Percentiles rank a stretch among this genome's conserved stretches.
Evolutionary conservation across 257 asterid species (phyloP).

Genomic region (Capsicum pubescens): DNA sequence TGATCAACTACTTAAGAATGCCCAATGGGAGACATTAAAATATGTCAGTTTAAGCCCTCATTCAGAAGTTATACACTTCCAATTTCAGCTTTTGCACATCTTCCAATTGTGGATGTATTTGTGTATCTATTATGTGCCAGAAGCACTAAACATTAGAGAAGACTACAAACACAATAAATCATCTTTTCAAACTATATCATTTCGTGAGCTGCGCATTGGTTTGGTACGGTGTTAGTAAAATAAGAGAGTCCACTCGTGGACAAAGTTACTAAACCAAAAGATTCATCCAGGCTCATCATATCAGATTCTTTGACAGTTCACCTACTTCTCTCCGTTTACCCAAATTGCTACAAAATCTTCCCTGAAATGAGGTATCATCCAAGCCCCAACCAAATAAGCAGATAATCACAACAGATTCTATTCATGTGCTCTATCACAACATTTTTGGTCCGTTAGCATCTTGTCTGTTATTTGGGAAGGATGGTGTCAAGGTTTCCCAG

Average conservation of each 20-base stretch:
- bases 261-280: background rate
- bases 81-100: background rate
- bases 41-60: background rate
- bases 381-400: background rate
- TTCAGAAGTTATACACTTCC: background rate
- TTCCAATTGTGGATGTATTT: background rate
- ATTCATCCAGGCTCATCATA: background rate
- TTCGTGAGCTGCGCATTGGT: background rate
- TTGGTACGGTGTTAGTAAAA: background rate
- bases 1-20: background rate
- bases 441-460: background rate
- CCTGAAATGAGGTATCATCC: background rate
- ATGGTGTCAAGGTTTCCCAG: slow-evolving; percentile 33
- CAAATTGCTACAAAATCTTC: background rate
- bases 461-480: slow-evolving; percentile 34
- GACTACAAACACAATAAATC: background rate
- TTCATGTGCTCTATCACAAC: background rate
- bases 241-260: background rate
- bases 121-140: background rate
- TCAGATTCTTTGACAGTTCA: background rate
- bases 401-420: background rate
- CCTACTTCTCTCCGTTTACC: background rate
- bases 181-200: background rate
- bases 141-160: background rate
- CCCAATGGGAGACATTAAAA: background rate